phyloP scores from a whole-genome alignment of 768 basidiomycete genomes.

The Agaricus sinodeliciosus region DNA sequence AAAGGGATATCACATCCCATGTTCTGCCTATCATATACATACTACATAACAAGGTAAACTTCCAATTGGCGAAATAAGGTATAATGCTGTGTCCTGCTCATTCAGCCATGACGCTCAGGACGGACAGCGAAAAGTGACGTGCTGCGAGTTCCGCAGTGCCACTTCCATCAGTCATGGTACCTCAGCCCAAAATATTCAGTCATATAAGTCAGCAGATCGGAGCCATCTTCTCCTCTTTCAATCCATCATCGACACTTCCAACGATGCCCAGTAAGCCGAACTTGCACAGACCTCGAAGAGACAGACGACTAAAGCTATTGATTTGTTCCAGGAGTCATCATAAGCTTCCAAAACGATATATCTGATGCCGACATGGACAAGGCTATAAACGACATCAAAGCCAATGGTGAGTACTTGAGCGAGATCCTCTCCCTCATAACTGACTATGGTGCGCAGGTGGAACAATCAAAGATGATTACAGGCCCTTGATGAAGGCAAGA shows the following conservation, averaged over 20 bases:
- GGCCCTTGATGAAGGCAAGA: slow-evolving; percentile 1
- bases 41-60: too few relatives aligned
- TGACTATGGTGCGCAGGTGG: background rate
- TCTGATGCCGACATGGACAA: background rate
- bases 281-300: too few relatives aligned
- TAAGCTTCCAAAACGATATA: background rate
- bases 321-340: background rate
- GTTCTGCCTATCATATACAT: too few relatives aligned
- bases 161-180: too few relatives aligned
- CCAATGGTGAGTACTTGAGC: background rate
- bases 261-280: background rate
- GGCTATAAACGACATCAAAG: background rate
- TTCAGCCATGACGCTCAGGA: too few relatives aligned
- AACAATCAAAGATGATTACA: background rate
- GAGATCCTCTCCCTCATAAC: background rate
- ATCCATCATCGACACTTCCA: background rate
- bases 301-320: background rate
- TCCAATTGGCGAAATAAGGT: too few relatives aligned
- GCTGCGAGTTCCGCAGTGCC: too few relatives aligned
- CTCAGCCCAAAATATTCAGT: too few relatives aligned
- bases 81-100: too few relatives aligned
- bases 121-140: too few relatives aligned
- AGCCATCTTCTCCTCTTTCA: background rate
- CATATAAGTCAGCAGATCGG: background rate
- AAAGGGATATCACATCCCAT: too few relatives aligned